Conservation (phyloP, 768 basidiomycete species). For the Kwoniella sp. region DNA sequence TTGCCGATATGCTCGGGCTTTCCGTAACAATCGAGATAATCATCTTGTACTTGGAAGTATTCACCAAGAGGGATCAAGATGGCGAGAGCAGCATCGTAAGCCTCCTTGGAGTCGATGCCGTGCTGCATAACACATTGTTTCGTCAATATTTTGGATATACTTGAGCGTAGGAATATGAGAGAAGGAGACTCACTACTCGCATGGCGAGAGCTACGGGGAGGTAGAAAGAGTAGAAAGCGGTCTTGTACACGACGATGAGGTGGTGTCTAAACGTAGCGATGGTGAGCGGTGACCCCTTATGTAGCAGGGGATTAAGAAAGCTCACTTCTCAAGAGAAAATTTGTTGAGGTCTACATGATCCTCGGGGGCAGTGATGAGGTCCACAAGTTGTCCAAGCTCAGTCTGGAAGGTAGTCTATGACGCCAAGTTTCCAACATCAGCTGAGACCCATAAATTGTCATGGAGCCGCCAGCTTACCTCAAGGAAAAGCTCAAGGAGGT, state of each 20-base stretch:
- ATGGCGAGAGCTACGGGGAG: constrained; percentile 95
- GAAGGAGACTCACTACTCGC: constrained; percentile 61
- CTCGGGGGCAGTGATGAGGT: constrained; percentile 93
- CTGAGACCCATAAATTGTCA: too few relatives aligned
- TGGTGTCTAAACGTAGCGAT: constrained; percentile 64
- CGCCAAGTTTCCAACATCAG: constrained; percentile 1
- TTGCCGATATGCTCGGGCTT: constrained; percentile 91
- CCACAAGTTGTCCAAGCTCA: constrained; percentile 93
- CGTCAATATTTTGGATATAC: too few relatives aligned
- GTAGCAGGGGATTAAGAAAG: constrained; percentile 11
- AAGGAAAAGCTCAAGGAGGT: constrained; percentile 87
- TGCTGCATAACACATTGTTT: constrained; percentile 51
- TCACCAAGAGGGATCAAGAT: constrained; percentile 92
- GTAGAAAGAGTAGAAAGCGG: constrained; percentile 97
- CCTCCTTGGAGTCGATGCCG: constrained; percentile 59
- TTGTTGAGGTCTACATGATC: constrained; percentile 79
- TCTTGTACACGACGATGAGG: constrained; percentile 95
- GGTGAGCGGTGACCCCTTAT: constrained; percentile 12
- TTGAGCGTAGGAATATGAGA: too few relatives aligned
- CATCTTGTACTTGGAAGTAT: constrained; percentile 99
- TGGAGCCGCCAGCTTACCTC: constrained; percentile 61
- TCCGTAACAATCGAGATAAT: constrained; percentile 90
- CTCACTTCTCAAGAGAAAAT: constrained; percentile 82
- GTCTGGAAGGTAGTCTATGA: constrained; percentile 75
- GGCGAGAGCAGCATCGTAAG: constrained; percentile 72